Evolutionary conservation across 2,329 filamentous ascomycete genomes (phyloP).

Genomic region (Cordyceps militaris): DNA sequence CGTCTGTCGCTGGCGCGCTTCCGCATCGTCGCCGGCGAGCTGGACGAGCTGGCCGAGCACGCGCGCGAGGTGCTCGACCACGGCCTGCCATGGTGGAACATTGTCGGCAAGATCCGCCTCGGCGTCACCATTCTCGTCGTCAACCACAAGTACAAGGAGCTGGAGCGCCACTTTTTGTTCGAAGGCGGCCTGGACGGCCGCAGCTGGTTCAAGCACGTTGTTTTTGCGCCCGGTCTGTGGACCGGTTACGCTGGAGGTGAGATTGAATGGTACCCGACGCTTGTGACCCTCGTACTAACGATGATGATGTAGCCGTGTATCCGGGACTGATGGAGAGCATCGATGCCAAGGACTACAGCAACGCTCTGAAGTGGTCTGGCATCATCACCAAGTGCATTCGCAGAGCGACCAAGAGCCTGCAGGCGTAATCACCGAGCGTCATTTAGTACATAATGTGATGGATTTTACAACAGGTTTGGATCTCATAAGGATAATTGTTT

Average conservation of each 20-base stretch:
- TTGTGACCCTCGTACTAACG: neutral
- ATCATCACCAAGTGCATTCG: slow-evolving; percentile 49
- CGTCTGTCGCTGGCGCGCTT: slow-evolving; percentile 32
- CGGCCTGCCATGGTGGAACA: slow-evolving; percentile 72
- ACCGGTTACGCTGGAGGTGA: slow-evolving; percentile 78
- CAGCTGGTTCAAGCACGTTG: slow-evolving; percentile 89
- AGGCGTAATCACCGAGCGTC: neutral
- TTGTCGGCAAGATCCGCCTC: slow-evolving; percentile 59
- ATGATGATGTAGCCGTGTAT: slow-evolving; percentile 44
- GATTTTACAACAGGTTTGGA: neutral
- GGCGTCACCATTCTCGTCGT: slow-evolving; percentile 55
- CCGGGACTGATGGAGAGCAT: slow-evolving; percentile 57
- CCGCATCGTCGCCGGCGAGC: slow-evolving; percentile 32
- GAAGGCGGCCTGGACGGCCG: slow-evolving; percentile 69
- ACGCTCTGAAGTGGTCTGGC: slow-evolving; percentile 50
- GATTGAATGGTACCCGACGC: slow-evolving; percentile 19
- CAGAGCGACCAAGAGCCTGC: slow-evolving; percentile 37
- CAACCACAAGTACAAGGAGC: slow-evolving; percentile 75
- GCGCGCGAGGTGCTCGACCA: slow-evolving; percentile 36
- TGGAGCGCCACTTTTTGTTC: slow-evolving; percentile 78
- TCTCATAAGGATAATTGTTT: neutral
- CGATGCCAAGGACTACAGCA: slow-evolving; percentile 49
- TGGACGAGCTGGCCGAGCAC: slow-evolving; percentile 39
- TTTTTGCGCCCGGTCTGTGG: slow-evolving; percentile 87
- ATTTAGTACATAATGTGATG: neutral